A percentile compares a stretch with the other conserved stretches of the same genome.
These are phyloP conservation scores for Beta corolliflora DNA, from an alignment of 179 eudicot genomes.

Conservation along the genomic window DNA sequence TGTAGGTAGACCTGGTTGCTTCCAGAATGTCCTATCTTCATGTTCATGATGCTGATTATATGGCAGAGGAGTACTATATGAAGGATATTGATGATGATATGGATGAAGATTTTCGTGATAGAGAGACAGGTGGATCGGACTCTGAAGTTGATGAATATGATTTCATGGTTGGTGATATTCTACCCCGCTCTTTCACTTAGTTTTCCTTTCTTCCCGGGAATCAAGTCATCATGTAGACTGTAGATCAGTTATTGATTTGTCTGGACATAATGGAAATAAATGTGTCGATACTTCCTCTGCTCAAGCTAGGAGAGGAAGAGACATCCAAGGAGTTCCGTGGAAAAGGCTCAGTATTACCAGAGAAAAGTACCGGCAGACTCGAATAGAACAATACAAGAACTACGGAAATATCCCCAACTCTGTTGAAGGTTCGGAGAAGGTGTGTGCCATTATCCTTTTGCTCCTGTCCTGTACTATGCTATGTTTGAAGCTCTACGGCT, in stretches of 20 bases:
- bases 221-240: not conserved
- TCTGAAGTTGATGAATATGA: constrained; percentile 78
- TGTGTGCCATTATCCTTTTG: constrained; percentile 20
- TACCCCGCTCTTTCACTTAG: not conserved
- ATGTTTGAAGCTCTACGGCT: not conserved
- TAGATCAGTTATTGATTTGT: not conserved
- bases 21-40: constrained; percentile 51
- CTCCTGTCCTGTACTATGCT: not conserved
- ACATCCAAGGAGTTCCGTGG: constrained; percentile 87
- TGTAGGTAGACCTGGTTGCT: not conserved
- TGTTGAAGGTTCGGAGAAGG: constrained; percentile 64
- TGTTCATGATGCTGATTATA: constrained; percentile 52
- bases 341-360: constrained; percentile 62
- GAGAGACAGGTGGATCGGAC: constrained; percentile 47
- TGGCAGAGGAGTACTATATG: constrained; percentile 76
- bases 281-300: constrained; percentile 65
- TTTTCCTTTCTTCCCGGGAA: not conserved
- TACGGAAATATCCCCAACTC: constrained; percentile 72
- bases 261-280: constrained; percentile 44
- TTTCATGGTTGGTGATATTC: constrained; percentile 40
- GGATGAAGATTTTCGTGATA: constrained; percentile 58
- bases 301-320: constrained; percentile 72
- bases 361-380: constrained; percentile 66
- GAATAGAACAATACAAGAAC: constrained; percentile 71
- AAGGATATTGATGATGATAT: constrained; percentile 65